These are phyloP conservation scores for Nicotiana benthamiana DNA, from an alignment of 257 asterid species.

Conservation along the genomic window DNA sequence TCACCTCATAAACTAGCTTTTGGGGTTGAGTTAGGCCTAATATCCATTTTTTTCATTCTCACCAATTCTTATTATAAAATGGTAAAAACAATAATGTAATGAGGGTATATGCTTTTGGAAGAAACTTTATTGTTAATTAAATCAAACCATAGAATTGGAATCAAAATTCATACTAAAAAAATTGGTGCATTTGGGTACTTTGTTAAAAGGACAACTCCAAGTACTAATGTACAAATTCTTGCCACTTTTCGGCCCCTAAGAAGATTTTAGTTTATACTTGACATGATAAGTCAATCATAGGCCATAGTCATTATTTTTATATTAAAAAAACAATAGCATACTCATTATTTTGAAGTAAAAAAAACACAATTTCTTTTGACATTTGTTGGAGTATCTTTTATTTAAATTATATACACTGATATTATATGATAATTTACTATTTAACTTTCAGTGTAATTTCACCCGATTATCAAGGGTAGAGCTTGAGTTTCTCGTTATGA, in stretches of 20 bases:
- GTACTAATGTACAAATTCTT: conserved; percentile 4
- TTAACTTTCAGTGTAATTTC: too few species aligned
- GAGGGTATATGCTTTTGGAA: conserved; percentile 21
- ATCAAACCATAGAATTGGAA: conserved; percentile 2
- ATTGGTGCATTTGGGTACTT: neutral
- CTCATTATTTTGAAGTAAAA: too few species aligned
- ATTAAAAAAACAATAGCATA: neutral
- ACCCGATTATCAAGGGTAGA: too few species aligned
- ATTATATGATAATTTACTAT: too few species aligned
- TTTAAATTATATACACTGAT: too few species aligned
- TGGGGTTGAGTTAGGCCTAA: too few species aligned
- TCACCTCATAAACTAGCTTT: too few species aligned
- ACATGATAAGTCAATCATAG: conserved; percentile 13
- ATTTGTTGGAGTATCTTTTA: too few species aligned
- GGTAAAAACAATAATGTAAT: neutral
- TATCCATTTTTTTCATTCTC: too few species aligned
- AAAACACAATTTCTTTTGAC: too few species aligned
- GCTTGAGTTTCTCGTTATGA: too few species aligned
- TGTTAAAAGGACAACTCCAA: neutral
- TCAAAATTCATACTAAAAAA: neutral
- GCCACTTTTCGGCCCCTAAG: conserved; percentile 7
- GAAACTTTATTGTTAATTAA: neutral
- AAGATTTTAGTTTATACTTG: neutral
- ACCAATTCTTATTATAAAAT: conserved; percentile 4
- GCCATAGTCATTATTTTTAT: neutral